phyloP scores from a whole-genome alignment of 108 stramenopile genomes.

The Ochromonas danica region DNA sequence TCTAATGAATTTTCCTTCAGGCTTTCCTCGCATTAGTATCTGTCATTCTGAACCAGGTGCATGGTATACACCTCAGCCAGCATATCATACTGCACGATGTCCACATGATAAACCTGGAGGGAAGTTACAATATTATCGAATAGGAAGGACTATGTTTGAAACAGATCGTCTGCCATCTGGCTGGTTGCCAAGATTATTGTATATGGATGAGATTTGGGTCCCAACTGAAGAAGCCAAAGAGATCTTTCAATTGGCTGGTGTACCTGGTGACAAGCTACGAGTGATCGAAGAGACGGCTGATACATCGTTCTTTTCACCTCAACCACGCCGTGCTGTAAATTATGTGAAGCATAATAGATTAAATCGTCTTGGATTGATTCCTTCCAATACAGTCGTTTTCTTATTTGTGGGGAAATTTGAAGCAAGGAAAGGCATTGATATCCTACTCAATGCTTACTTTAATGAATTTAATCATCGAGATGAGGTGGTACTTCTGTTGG shows the following conservation, averaged over 20 bases:
- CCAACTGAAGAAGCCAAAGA: slow-evolving; percentile 37
- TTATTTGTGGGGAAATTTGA: slow-evolving; percentile 57
- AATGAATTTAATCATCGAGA: slow-evolving; percentile 28
- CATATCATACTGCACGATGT: slow-evolving; percentile 27
- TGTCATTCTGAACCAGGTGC: slow-evolving; percentile 58
- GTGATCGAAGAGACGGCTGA: slow-evolving; percentile 47
- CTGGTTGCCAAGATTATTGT: slow-evolving; percentile 41
- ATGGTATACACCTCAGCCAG: slow-evolving; percentile 37
- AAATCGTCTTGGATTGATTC: not conserved
- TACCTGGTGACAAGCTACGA: slow-evolving; percentile 20
- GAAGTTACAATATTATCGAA: not conserved
- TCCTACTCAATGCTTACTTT: slow-evolving; percentile 42
- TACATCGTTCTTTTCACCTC: slow-evolving; percentile 35
- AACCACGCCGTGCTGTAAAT: not conserved
- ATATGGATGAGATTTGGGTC: slow-evolving; percentile 58
- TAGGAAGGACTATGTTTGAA: slow-evolving; percentile 62
- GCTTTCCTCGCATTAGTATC: slow-evolving; percentile 3
- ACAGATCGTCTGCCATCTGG: slow-evolving; percentile 56
- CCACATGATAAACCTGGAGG: not conserved
- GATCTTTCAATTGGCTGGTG: slow-evolving; percentile 38
- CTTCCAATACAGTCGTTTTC: slow-evolving; percentile 25
- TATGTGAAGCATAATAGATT: not conserved
- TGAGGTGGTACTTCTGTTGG: slow-evolving; percentile 26
- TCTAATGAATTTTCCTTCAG: not conserved
- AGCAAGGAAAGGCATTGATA: slow-evolving; percentile 49